Evolutionary conservation across 768 basidiomycete genomes (phyloP).

Genomic region (Solioccasus polychromus): DNA sequence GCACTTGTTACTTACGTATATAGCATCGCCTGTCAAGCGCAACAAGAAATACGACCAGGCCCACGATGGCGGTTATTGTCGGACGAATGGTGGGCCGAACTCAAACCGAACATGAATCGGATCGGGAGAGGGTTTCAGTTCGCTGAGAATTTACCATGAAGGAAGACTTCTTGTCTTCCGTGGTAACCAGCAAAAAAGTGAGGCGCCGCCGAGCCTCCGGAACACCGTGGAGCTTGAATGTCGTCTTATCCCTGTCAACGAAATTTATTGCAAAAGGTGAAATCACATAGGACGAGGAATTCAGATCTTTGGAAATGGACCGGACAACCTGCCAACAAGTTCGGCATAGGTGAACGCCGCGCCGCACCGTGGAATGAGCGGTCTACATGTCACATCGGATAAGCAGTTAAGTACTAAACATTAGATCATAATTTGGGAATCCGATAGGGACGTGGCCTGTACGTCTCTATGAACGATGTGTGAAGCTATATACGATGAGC

Average conservation of each 20-base stretch:
- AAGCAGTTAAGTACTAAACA: slow-evolving; percentile 16
- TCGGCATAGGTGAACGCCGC: too few relatives aligned
- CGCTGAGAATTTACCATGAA: slow-evolving; percentile 22
- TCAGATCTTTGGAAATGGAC: too few relatives aligned
- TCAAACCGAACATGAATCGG: slow-evolving; percentile 10
- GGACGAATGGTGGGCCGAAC: slow-evolving; percentile 9
- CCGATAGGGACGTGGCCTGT: slow-evolving; percentile 30
- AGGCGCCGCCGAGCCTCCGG: slow-evolving; percentile 17
- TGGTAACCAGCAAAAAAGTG: slow-evolving; percentile 30
- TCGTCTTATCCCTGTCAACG: slow-evolving; percentile 18
- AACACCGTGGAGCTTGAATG: slow-evolving; percentile 24
- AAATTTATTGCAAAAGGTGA: slow-evolving; percentile 1
- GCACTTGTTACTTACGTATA: too few relatives aligned
- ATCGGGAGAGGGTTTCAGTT: slow-evolving; percentile 12
- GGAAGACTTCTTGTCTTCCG: slow-evolving; percentile 33
- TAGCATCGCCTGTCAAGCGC: slow-evolving; percentile 8
- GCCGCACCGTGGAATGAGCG: slow-evolving; percentile 18
- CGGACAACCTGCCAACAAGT: too few relatives aligned
- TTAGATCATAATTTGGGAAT: slow-evolving; percentile 25
- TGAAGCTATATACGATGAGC: slow-evolving; percentile 38
- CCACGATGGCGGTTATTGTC: slow-evolving; percentile 20
- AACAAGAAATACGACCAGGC: slow-evolving; percentile 1
- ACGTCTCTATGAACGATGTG: slow-evolving; percentile 26
- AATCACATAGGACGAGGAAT: not conserved
- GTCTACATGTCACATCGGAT: slow-evolving; percentile 21